These are phyloP conservation scores for Comarum palustre DNA, from an alignment of 306 rosid species.

Conservation along the genomic window DNA sequence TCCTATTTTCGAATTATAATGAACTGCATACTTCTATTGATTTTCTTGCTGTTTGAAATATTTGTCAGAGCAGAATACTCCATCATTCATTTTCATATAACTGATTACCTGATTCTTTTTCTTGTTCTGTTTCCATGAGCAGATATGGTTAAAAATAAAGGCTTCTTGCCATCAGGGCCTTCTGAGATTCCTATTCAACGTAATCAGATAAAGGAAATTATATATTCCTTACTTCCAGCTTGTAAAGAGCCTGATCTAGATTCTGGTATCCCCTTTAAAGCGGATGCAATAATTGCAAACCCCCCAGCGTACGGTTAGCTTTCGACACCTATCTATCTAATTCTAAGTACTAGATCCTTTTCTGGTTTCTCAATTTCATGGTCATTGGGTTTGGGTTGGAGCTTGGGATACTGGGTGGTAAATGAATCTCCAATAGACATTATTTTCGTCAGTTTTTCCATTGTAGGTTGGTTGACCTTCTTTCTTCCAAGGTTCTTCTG, in stretches of 20 bases:
- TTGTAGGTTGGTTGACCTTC: neutral
- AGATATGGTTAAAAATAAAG: slow-evolving; percentile 99
- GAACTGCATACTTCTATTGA: too few species aligned
- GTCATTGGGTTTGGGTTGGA: slow-evolving; percentile 6
- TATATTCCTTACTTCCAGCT: slow-evolving; percentile 78
- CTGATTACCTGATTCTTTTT: slow-evolving; percentile 10
- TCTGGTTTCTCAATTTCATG: neutral
- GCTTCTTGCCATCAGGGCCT: slow-evolving; percentile 98
- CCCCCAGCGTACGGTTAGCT: slow-evolving; percentile 95
- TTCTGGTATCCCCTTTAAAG: slow-evolving; percentile 68
- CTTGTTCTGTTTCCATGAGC: slow-evolving; percentile 26
- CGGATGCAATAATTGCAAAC: slow-evolving; percentile 94
- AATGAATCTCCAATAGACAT: neutral
- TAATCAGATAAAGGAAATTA: slow-evolving; percentile 90
- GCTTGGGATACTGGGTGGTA: neutral
- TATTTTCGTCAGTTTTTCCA: neutral
- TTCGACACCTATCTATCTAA: slow-evolving; percentile 10
- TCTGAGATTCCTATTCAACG: slow-evolving; percentile 90
- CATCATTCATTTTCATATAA: slow-evolving; percentile 5
- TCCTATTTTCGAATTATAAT: too few species aligned
- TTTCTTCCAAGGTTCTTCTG: neutral
- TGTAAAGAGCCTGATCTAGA: slow-evolving; percentile 89
- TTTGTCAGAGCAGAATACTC: slow-evolving; percentile 20
- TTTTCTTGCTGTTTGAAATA: neutral
- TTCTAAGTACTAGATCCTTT: slow-evolving; percentile 1